Percentiles rank a stretch among this genome's conserved stretches.
Evolutionary conservation across 129 eudicot species (phyloP).

Genomic region (Helianthus annuus): DNA sequence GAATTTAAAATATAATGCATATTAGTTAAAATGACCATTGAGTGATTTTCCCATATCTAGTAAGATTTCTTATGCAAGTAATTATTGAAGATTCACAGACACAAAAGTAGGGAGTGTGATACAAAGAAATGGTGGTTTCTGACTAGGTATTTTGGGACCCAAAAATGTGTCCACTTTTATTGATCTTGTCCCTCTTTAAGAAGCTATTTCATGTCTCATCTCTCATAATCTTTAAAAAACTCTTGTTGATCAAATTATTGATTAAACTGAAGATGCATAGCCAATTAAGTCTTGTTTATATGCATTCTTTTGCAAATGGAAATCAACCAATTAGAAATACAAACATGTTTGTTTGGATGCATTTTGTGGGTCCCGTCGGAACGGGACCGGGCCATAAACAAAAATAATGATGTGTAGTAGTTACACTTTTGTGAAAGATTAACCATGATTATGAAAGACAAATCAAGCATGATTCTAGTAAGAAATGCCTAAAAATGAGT

Average conservation of each 20-base stretch:
- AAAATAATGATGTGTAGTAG: background rate
- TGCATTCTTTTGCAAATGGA: background rate
- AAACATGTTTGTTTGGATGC: background rate
- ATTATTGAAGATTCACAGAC: background rate
- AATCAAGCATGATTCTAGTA: slow-evolving; percentile 40
- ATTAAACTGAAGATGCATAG: background rate
- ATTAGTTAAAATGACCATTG: no score
- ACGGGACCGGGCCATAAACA: background rate
- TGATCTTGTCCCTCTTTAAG: slow-evolving; percentile 52
- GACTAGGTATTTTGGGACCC: slow-evolving; percentile 44
- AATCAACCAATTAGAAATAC: background rate
- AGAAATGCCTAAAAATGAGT: slow-evolving; percentile 45
- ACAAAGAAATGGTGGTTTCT: slow-evolving; percentile 34
- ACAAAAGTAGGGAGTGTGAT: slow-evolving; percentile 25
- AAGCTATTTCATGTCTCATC: slow-evolving; percentile 36
- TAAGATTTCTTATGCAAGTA: background rate
- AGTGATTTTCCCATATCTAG: background rate
- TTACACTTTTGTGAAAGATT: slow-evolving; percentile 14
- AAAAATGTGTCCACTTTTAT: slow-evolving; percentile 35
- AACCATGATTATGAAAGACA: slow-evolving; percentile 35
- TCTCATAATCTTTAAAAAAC: background rate
- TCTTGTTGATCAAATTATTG: background rate
- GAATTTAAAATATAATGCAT: background rate
- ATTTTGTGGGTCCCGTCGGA: background rate
- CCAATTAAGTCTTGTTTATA: no score